Evolutionary conservation across 768 basidiomycete genomes (phyloP).

Genomic region (Auriscalpium vulgare): DNA sequence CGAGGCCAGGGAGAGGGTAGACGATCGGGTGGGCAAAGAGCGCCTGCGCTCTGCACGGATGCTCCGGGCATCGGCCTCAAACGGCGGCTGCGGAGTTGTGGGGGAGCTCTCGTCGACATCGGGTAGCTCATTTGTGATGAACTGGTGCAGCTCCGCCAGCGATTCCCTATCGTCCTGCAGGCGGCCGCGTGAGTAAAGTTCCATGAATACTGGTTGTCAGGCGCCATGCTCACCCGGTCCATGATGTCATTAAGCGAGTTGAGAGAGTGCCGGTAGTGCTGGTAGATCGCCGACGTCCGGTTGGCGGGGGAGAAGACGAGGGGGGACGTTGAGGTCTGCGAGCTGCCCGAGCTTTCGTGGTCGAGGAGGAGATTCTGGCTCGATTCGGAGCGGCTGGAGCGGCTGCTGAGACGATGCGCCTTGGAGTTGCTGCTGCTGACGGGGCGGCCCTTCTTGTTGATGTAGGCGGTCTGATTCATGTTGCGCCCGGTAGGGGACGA

Average conservation of each 20-base stretch:
- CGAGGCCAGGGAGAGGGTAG: slow-evolving; percentile 50
- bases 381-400: slow-evolving; percentile 52
- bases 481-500: slow-evolving; percentile 26
- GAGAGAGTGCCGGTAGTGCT: slow-evolving; percentile 73
- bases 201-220: not conserved
- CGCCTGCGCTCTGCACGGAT: slow-evolving; percentile 18
- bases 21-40: slow-evolving; percentile 60
- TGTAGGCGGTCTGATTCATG: slow-evolving; percentile 44
- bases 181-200: not conserved
- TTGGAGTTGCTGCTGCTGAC: too few species aligned
- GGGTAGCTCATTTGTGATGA: slow-evolving; percentile 34
- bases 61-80: slow-evolving; percentile 8
- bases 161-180: slow-evolving; percentile 67
- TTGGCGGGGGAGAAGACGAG: not conserved
- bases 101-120: slow-evolving; percentile 13
- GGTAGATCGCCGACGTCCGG: slow-evolving; percentile 39
- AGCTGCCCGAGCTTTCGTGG: not conserved
- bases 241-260: slow-evolving; percentile 77
- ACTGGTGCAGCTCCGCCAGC: slow-evolving; percentile 66
- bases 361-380: slow-evolving; percentile 36
- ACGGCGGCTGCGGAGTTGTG: slow-evolving; percentile 1
- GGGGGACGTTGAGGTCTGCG: slow-evolving; percentile 4
- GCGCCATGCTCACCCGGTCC: slow-evolving; percentile 49
- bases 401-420: slow-evolving; percentile 23
- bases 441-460: slow-evolving; percentile 28